Conservation (phyloP, 306 rosid species). For the Leucaena leucocephala region DNA sequence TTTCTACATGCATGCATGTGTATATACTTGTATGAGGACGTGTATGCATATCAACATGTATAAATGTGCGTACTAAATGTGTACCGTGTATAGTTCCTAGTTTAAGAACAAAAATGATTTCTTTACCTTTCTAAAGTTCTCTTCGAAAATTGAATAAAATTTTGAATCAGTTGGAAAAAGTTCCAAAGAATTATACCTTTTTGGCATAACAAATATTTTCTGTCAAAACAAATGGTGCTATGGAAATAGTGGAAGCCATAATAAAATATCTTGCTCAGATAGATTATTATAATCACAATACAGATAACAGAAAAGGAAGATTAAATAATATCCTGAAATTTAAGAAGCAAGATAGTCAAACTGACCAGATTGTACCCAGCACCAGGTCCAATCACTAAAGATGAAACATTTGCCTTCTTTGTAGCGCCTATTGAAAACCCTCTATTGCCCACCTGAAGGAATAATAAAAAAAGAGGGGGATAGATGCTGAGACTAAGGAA, state of each 20-base stretch:
- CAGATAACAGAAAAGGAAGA: slow-evolving; percentile 4
- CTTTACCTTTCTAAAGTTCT: neutral
- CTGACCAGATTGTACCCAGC: slow-evolving; percentile 93
- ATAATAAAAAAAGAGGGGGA: slow-evolving; percentile 27
- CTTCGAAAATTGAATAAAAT: neutral
- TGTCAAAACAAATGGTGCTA: neutral
- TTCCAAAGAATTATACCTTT: neutral
- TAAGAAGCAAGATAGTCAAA: slow-evolving; percentile 24
- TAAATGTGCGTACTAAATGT: neutral
- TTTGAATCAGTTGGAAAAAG: neutral
- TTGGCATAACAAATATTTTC: neutral
- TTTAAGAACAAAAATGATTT: neutral
- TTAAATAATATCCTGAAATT: slow-evolving; percentile 25
- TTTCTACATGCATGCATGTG: neutral
- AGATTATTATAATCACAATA: slow-evolving; percentile 6
- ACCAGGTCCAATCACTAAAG: slow-evolving; percentile 93
- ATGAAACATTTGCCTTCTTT: slow-evolving; percentile 62
- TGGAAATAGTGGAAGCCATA: neutral
- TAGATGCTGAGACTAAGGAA: slow-evolving; percentile 33
- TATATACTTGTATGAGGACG: neutral
- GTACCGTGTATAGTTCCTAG: neutral
- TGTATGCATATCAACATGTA: neutral
- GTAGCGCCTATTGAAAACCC: slow-evolving; percentile 86
- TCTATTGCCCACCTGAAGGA: slow-evolving; percentile 61
- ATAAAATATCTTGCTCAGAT: slow-evolving; percentile 16